Evolutionary conservation across 192 early-diverging fungal species (phyloP).

Genomic region (Phycomyces nitens): DNA sequence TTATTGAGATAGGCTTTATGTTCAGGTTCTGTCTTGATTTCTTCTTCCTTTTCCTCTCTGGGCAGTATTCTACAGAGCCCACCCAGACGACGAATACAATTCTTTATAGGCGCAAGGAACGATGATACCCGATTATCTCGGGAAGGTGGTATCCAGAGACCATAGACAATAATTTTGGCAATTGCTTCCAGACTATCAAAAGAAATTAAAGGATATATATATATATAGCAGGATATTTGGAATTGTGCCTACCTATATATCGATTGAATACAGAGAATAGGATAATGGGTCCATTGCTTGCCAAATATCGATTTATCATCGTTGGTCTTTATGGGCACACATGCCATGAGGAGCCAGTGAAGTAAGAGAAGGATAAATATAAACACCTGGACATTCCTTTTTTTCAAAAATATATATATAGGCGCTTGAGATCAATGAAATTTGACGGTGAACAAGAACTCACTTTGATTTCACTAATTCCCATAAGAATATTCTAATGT

Average conservation of each 20-base stretch:
- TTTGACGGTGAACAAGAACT: neutral
- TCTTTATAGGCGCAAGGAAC: neutral
- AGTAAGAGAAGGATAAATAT: conserved; percentile 40
- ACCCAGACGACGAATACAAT: conserved; percentile 5
- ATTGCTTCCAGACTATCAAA: conserved; percentile 29
- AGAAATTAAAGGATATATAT: no score
- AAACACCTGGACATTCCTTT: conserved; percentile 30
- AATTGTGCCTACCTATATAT: conserved; percentile 47
- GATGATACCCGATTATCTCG: neutral
- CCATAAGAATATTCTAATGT: conserved; percentile 28
- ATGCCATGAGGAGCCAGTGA: conserved; percentile 46
- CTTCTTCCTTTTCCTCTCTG: neutral
- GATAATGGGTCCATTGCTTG: conserved; percentile 41
- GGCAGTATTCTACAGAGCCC: neutral
- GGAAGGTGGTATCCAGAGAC: conserved; percentile 25
- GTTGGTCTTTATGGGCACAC: conserved; percentile 25
- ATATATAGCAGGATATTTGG: no score
- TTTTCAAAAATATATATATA: neutral
- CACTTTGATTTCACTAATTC: conserved; percentile 42
- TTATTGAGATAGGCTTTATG: conserved; percentile 43
- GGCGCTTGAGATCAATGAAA: neutral
- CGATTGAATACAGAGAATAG: conserved; percentile 36
- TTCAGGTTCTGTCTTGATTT: neutral
- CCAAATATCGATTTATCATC: conserved; percentile 40
- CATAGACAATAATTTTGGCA: conserved; percentile 42